These are phyloP conservation scores for Alisma plantagoaquatica DNA, from an alignment of 106 monocot species.

Conservation along the genomic window DNA sequence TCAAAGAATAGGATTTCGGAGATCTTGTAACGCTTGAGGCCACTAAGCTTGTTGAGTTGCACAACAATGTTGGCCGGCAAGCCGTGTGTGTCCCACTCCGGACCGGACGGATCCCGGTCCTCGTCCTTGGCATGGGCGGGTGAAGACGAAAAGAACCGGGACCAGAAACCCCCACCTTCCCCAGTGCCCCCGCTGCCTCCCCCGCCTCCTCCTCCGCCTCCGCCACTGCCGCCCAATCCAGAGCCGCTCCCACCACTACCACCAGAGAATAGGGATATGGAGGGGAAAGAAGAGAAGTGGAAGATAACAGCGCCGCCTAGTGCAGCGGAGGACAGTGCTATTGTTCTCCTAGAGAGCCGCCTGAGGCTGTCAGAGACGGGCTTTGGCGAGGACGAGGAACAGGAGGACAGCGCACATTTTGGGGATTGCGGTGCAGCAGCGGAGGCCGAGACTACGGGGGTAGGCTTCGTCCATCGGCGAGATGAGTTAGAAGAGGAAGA, in stretches of 20 bases:
- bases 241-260: slow-evolving; percentile 20
- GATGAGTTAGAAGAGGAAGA: too few species aligned
- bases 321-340: slow-evolving; percentile 18
- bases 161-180: slow-evolving; percentile 64
- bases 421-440: too few species aligned
- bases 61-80: slow-evolving; percentile 72
- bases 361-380: too few species aligned
- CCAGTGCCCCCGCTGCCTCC: slow-evolving; percentile 31
- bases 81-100: slow-evolving; percentile 83
- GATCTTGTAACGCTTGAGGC: slow-evolving; percentile 82
- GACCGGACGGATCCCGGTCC: slow-evolving; percentile 9
- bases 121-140: slow-evolving; percentile 50
- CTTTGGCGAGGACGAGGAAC: too few species aligned
- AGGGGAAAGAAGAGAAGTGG: slow-evolving; percentile 12
- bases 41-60: slow-evolving; percentile 70
- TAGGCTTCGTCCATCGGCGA: too few species aligned
- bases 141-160: slow-evolving; percentile 32
- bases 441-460: too few species aligned
- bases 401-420: too few species aligned
- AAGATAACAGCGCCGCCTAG: slow-evolving; percentile 31
- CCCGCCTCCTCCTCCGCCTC: slow-evolving; percentile 38
- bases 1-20: slow-evolving; percentile 90
- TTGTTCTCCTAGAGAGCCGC: too few species aligned
- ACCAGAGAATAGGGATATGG: slow-evolving; percentile 1
- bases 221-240: slow-evolving; percentile 36